Base-by-base conservation (phyloP, 148 eudicot genomes). In the Tetragonia tetragonoides region DNA sequence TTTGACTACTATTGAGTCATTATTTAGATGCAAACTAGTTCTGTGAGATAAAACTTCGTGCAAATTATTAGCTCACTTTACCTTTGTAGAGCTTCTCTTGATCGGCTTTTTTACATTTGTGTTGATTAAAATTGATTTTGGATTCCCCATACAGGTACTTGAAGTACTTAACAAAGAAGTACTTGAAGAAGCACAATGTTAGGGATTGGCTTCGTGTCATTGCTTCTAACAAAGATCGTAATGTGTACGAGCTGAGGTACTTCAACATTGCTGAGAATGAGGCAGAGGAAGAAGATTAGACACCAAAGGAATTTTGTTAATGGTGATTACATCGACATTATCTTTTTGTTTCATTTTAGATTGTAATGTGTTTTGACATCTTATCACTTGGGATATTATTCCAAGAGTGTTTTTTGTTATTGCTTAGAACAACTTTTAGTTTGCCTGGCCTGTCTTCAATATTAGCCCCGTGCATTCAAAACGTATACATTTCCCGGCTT, bases 211-310 rank as follows among this genome's bases (percentile, higher is more conserved):
- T 91, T 65, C 87, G 95, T 76, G 95, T 91, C 18, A 91, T 91
- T 76, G 86, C 95, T 20, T 88, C 95, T 59, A 89, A 91, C 91
- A 89, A 91, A 83, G 95, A 91, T 44, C 83, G 92, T 24, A 91
- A 83, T 72, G 90, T 89, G 8, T 91, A 91, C 40, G 95, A 91
- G 74, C 80, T 91, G 56, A 84, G 95, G 80, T 91, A 91, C 88
- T 91, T 91, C 90, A 91, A 91, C 87, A 91, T 91, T 77, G 95
- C 95, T 16, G 95, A 91, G 83, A 89, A 91, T 65, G 95, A 91
- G 85, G 95, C 85, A 2, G 95, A 91, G 81, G 92, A 91, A 60
- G 88, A 86, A 66, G 88, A 86, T 39, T 86, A 86, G 82, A 64
- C 61, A 64, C 61, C 2, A 44, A 56, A 28, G 28, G 24, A 38